Conservation (phyloP, 495 filamentous ascomycete species). For the Filosporella fistucella region DNA sequence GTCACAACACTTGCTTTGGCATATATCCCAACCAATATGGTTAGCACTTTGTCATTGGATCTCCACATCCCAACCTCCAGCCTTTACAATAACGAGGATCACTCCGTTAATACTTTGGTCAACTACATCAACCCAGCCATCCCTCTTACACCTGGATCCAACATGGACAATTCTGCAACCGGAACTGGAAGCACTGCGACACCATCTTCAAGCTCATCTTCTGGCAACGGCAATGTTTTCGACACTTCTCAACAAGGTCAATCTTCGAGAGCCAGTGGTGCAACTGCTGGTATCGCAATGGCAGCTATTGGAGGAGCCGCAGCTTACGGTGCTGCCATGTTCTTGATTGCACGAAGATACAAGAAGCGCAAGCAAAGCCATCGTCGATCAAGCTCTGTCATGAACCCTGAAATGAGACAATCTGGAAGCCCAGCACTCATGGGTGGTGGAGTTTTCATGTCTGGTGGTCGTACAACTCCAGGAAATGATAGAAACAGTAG, state of each 20-base stretch:
- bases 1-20: constrained; percentile 77
- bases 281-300: constrained; percentile 79
- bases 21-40: constrained; percentile 63
- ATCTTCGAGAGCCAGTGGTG: constrained; percentile 60
- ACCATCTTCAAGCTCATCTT: constrained; percentile 13
- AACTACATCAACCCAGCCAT: constrained; percentile 80
- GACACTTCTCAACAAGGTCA: constrained; percentile 30
- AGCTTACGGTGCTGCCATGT: constrained; percentile 98
- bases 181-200: constrained; percentile 19
- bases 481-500: constrained; percentile 56
- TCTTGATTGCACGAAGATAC: constrained; percentile 90
- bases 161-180: constrained; percentile 31
- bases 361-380: constrained; percentile 81
- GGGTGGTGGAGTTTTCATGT: constrained; percentile 43
- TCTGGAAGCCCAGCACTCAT: constrained; percentile 51
- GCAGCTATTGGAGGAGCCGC: constrained; percentile 76
- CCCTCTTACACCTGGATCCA: constrained; percentile 61
- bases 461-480: constrained; percentile 48
- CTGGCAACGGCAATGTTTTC: constrained; percentile 33
- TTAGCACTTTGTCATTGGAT: constrained; percentile 56
- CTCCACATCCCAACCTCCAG: constrained; percentile 62
- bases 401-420: constrained; percentile 44
- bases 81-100: constrained; percentile 66
- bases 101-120: constrained; percentile 62
- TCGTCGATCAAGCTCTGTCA: constrained; percentile 65